Evolutionary conservation across 768 basidiomycete genomes (phyloP).

Genomic region (Leccinum truebloodii): DNA sequence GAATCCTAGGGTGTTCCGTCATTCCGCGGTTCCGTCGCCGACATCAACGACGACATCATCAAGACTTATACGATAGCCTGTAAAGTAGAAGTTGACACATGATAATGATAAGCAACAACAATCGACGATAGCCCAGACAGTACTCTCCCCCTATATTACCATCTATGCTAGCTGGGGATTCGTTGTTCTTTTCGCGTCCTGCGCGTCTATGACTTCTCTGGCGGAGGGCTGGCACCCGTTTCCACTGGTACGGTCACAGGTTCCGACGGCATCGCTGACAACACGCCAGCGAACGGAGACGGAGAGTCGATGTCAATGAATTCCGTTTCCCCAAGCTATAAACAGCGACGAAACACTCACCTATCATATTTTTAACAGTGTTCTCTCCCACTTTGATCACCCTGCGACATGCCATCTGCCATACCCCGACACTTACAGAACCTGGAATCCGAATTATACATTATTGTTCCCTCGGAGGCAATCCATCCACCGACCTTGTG

Average conservation of each 20-base stretch:
- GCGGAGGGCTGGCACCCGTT: conserved; percentile 7
- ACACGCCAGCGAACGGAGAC: background rate
- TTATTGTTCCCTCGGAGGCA: background rate
- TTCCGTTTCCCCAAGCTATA: background rate
- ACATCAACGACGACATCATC: background rate
- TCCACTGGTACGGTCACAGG: conserved; percentile 22
- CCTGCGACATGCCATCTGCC: conserved; percentile 93
- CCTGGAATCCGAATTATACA: conserved; percentile 45
- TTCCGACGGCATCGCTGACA: conserved; percentile 22
- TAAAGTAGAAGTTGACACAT: conserved; percentile 18
- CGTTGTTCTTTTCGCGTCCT: background rate
- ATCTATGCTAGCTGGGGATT: conserved; percentile 3
- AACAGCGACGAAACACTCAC: conserved; percentile 33
- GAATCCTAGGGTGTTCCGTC: conserved; percentile 9
- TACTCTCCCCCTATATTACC: conserved; percentile 4
- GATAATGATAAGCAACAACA: conserved; percentile 19
- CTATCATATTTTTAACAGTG: conserved; percentile 61
- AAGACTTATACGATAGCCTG: background rate
- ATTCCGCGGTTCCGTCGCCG: conserved; percentile 2
- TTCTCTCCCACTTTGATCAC: conserved; percentile 79
- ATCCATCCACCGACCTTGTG: conserved; percentile 67
- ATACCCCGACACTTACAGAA: conserved; percentile 88
- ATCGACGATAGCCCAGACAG: background rate
- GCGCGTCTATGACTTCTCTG: conserved; percentile 20
- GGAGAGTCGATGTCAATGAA: background rate